Base-by-base conservation (phyloP, 257 asterid genomes). In the Gentiana dahurica region DNA sequence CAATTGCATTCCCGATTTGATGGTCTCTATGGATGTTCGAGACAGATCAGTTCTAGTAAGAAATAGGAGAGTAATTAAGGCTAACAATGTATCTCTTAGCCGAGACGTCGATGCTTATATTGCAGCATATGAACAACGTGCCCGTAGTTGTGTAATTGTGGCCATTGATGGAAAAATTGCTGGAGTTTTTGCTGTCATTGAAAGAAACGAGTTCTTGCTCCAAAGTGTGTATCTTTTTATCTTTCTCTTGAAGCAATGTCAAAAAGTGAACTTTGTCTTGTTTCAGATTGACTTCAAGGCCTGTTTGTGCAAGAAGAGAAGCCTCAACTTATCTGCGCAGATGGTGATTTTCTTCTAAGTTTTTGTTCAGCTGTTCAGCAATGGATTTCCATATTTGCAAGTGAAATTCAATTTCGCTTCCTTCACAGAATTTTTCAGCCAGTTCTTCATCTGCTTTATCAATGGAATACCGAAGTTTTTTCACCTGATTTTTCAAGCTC, bases 141-240 rank as follows among this genome's bases (percentile, higher is more conserved):
- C 95, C 58, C 96, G 95, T 62, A 87, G 87, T 54, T 91, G 98
- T 64, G 96, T 85, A 53, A 82, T 91, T 49, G 89, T 86, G 59
- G 81, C 89, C 52, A 57, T 87, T 63, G 89, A 87, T 55, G 92
- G 87, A 55, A 76, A 57, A 66, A 72, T 86, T 13, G 83, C 89
- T 7, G 98, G 98, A 58, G 96, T 92, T 58, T 87, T 87, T 65
- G 82, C 98, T 32, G 92, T 91, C 47, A 87, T 89, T 54, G 96
- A 91, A 24, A 24, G 68, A 78, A 41, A 57, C 58, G 41, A 83
- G 83, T 69, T 75, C 81, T 51, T 65, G 74, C 75, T 77, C 70
- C 60, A 89, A 81, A 63, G 63, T 64, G 32, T 77, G 68, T 45
- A 89, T 71, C 34, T 33, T 66, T 49, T 53, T 57, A 38, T 81